These are phyloP conservation scores for Penicillium rolfsii DNA, from an alignment of 2,329 filamentous ascomycete genomes.

Conservation along the genomic window DNA sequence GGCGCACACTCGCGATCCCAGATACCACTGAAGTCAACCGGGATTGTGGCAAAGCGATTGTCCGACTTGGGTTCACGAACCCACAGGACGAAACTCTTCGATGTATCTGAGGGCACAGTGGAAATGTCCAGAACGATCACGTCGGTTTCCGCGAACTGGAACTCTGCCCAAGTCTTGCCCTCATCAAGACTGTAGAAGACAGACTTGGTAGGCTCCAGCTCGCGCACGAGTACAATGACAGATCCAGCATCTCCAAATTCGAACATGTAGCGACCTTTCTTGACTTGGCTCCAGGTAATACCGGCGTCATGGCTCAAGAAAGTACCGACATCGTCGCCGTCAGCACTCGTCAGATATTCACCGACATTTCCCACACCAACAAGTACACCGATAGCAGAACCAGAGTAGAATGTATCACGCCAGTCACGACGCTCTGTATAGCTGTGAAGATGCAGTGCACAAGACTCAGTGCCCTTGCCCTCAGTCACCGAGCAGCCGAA, in stretches of 20 bases:
- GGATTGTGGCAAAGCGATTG: conserved; percentile 67
- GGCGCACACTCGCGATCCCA: conserved; percentile 71
- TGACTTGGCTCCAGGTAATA: conserved; percentile 80
- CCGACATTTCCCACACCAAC: conserved; percentile 93
- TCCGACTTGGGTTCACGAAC: conserved; percentile 58
- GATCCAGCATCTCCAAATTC: conserved; percentile 95
- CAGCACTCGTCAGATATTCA: conserved; percentile 64
- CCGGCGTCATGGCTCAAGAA: conserved; percentile 94
- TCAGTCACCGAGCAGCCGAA: conserved; percentile 68
- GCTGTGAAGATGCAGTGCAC: conserved; percentile 88
- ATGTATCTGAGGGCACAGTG: conserved; percentile 84
- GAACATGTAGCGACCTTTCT: conserved; percentile 89
- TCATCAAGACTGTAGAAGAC: conserved; percentile 80
- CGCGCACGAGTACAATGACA: conserved; percentile 82
- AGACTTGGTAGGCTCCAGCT: conserved; percentile 67
- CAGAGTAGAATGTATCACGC: conserved; percentile 83
- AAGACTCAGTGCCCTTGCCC: conserved; percentile 62
- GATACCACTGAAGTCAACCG: conserved; percentile 85
- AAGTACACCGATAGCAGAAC: conserved; percentile 86
- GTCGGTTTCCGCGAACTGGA: conserved; percentile 71
- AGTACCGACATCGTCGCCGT: conserved; percentile 79
- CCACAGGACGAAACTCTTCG: conserved; percentile 92
- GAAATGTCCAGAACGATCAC: conserved; percentile 79
- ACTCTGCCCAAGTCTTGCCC: conserved; percentile 76
- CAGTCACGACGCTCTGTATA: conserved; percentile 89